Evolutionary conservation across 2,329 filamentous ascomycete species (phyloP).

Genomic region (Lasiodiplodia gonubiensis): DNA sequence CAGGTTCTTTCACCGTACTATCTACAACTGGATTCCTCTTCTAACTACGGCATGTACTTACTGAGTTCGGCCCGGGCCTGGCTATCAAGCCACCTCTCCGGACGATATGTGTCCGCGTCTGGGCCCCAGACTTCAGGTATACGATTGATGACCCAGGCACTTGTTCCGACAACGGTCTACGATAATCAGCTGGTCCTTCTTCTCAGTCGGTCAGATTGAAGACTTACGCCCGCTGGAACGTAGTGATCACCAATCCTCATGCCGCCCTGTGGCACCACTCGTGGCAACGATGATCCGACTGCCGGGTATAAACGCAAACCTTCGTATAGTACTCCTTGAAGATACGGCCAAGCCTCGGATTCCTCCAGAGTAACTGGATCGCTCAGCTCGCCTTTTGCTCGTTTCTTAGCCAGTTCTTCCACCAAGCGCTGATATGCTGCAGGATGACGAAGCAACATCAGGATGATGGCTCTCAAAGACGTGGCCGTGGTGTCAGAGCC

Average conservation of each 20-base stretch:
- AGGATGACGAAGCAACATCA: neutral
- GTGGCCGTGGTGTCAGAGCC: neutral
- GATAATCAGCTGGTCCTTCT: neutral
- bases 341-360: neutral
- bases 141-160: neutral
- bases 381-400: neutral
- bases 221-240: neutral
- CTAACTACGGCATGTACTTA: neutral
- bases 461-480: neutral
- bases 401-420: neutral
- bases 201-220: no score
- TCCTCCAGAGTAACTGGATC: neutral
- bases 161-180: neutral
- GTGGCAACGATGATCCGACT: neutral
- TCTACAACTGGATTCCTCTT: no score
- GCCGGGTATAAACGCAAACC: neutral
- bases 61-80: neutral
- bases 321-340: neutral
- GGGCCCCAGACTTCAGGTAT: neutral
- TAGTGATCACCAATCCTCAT: neutral
- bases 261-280: neutral
- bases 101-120: neutral
- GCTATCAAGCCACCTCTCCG: neutral
- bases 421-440: neutral
- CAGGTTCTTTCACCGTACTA: no score